Evolutionary conservation across 176 grass and related monocot species (phyloP).

Genomic region (Avena insularis): DNA sequence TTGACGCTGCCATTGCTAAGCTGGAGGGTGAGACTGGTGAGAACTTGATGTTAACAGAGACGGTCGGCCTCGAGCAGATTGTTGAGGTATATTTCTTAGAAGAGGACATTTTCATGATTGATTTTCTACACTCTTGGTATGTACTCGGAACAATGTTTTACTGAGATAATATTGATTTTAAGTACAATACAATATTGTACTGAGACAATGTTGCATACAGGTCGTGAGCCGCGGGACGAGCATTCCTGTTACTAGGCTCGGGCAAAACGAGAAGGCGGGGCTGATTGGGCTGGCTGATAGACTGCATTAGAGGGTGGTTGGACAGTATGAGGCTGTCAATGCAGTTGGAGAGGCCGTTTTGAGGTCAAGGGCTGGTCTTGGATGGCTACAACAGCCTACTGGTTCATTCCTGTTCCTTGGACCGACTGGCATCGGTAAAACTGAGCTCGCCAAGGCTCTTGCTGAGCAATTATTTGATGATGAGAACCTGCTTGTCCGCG

Average conservation of each 20-base stretch:
- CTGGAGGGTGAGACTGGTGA: slow-evolving; percentile 74
- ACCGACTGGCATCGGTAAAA: slow-evolving; percentile 89
- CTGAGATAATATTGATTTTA: no score
- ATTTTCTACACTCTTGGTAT: neutral
- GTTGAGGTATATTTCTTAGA: slow-evolving; percentile 56
- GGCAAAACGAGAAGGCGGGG: slow-evolving; percentile 81
- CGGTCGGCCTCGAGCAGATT: slow-evolving; percentile 73
- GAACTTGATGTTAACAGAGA: slow-evolving; percentile 83
- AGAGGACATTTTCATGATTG: neutral
- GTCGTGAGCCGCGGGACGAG: slow-evolving; percentile 86
- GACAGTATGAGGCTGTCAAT: slow-evolving; percentile 63
- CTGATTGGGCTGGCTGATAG: slow-evolving; percentile 66
- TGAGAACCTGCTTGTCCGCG: slow-evolving; percentile 89
- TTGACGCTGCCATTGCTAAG: slow-evolving; percentile 69
- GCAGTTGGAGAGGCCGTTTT: slow-evolving; percentile 86
- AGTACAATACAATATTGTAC: no score
- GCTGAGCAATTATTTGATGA: slow-evolving; percentile 95
- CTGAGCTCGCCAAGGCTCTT: slow-evolving; percentile 92
- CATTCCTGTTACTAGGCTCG: slow-evolving; percentile 82
- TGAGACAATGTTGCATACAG: slow-evolving; percentile 23
- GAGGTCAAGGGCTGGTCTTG: slow-evolving; percentile 79
- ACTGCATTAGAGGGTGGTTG: slow-evolving; percentile 70
- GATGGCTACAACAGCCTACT: slow-evolving; percentile 85
- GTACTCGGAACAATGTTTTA: neutral
- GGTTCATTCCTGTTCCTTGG: slow-evolving; percentile 94